Evolutionary conservation across 495 filamentous ascomycete species (phyloP).

Genomic region (Xanthoparmelia taractica): DNA sequence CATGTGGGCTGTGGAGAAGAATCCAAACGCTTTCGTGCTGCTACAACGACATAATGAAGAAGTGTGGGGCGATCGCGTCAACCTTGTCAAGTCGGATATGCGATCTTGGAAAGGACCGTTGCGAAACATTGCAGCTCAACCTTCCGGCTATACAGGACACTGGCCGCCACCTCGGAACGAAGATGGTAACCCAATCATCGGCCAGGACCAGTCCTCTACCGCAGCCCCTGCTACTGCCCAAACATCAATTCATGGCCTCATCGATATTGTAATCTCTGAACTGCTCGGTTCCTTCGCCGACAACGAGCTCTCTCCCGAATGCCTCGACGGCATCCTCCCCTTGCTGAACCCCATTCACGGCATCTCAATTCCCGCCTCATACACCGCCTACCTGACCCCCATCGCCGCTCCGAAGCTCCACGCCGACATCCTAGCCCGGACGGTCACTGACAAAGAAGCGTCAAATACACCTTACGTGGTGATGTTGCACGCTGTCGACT

Average conservation of each 20-base stretch:
- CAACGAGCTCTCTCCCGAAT: conserved; percentile 87
- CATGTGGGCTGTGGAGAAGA: conserved; percentile 94
- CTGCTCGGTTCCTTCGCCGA: conserved; percentile 88
- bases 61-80: conserved; percentile 68
- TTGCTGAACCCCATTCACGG: conserved; percentile 70
- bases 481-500: conserved; percentile 83
- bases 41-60: conserved; percentile 75
- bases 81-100: conserved; percentile 93
- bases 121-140: conserved; percentile 21
- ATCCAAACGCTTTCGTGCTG: conserved; percentile 91
- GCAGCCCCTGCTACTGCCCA: not conserved
- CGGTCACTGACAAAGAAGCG: conserved; percentile 54
- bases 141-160: conserved; percentile 30
- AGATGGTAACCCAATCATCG: not conserved
- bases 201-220: not conserved
- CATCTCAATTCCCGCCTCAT: conserved; percentile 86
- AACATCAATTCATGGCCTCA: conserved; percentile 43
- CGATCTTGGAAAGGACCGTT: conserved; percentile 76
- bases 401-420: conserved; percentile 83
- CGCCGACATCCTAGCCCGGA: conserved; percentile 62
- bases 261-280: conserved; percentile 92
- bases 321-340: conserved; percentile 80
- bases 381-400: conserved; percentile 84
- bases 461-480: conserved; percentile 86
- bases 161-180: conserved; percentile 3